Percentiles rank a stretch among this genome's conserved stretches.
These are phyloP conservation scores for Papiliotrema terrestris DNA, from an alignment of 1,284 basidiomycete genomes.

Conservation along the genomic window DNA sequence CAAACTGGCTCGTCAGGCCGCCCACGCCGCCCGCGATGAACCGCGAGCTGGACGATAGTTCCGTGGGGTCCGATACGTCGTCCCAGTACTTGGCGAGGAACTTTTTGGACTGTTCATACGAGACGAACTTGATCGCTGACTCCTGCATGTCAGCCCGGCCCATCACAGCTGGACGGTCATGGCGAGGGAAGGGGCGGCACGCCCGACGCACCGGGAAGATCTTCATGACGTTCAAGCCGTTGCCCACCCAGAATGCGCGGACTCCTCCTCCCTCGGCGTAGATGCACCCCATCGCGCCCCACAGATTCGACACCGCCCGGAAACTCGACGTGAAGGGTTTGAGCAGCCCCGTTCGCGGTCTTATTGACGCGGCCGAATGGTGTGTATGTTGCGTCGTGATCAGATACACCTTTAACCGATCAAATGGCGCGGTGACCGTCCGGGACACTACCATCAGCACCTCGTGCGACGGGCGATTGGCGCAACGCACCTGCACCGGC, in stretches of 20 bases:
- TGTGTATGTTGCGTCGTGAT: constrained; percentile 64
- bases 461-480: constrained; percentile 7
- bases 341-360: constrained; percentile 9
- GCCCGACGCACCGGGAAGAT: constrained; percentile 67
- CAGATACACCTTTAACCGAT: constrained; percentile 93
- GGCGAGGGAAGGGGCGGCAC: background rate
- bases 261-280: constrained; percentile 81
- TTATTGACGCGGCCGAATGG: constrained; percentile 51
- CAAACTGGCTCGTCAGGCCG: constrained; percentile 89
- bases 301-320: constrained; percentile 65
- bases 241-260: constrained; percentile 83
- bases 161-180: background rate
- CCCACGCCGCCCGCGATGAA: constrained; percentile 95
- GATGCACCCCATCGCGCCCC: constrained; percentile 68
- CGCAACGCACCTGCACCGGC: constrained; percentile 75
- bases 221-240: constrained; percentile 63
- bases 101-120: constrained; percentile 93
- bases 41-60: constrained; percentile 86
- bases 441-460: constrained; percentile 65
- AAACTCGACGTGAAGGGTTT: constrained; percentile 17
- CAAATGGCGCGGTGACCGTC: constrained; percentile 95
- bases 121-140: constrained; percentile 96
- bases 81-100: constrained; percentile 91
- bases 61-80: constrained; percentile 78
- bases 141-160: constrained; percentile 52